phyloP scores from a whole-genome alignment of 1,284 basidiomycete species.

The Phaffia rhodozyma region DNA sequence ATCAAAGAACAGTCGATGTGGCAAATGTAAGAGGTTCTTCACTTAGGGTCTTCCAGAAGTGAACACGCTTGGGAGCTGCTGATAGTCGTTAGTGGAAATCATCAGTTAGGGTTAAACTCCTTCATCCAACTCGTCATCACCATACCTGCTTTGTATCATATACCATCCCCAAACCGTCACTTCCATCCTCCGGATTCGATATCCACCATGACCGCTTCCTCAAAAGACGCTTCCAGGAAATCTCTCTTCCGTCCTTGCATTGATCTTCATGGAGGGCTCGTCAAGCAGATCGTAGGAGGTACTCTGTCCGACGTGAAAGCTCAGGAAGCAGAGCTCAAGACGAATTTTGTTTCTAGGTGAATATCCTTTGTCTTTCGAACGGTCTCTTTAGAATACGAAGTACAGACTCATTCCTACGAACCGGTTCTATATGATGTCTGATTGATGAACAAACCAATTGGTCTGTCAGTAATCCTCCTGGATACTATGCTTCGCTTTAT shows the following conservation, averaged over 20 bases:
- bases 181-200: not conserved
- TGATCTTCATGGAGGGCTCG: conserved; percentile 84
- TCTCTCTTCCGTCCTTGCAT: conserved; percentile 83
- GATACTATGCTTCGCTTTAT: conserved; percentile 73
- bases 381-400: not conserved
- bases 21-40: not conserved
- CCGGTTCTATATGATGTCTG: not conserved
- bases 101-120: too few relatives aligned
- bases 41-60: conserved; percentile 5
- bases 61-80: not conserved
- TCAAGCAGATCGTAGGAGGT: conserved; percentile 97
- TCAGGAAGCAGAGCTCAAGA: conserved; percentile 54
- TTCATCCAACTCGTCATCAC: too few relatives aligned
- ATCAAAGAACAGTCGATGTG: too few relatives aligned
- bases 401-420: not conserved
- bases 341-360: conserved; percentile 85
- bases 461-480: conserved; percentile 55
- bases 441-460: not conserved
- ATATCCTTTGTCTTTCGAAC: conserved; percentile 27
- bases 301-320: conserved; percentile 56
- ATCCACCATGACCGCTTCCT: not conserved
- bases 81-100: not conserved
- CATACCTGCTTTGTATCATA: not conserved
- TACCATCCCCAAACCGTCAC: not conserved
- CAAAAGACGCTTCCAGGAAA: not conserved